Conservation (phyloP, 495 filamentous ascomycete genomes). For the Xylaria palmicola region DNA sequence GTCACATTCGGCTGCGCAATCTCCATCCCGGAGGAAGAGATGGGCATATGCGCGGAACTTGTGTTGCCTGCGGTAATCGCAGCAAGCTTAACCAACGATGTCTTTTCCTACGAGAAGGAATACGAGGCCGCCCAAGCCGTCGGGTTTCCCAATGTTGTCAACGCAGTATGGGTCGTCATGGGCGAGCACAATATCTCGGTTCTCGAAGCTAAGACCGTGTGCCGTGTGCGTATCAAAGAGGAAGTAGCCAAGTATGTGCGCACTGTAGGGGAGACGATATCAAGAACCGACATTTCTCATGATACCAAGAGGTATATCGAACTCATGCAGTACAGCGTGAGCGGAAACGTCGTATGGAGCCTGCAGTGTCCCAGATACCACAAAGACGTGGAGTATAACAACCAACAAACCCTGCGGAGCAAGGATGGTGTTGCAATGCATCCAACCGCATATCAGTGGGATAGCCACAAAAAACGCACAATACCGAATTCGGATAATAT, state of each 20-base stretch:
- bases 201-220: constrained; percentile 26
- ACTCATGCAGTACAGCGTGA: constrained; percentile 18
- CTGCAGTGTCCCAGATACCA: constrained; percentile 31
- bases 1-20: constrained; percentile 15
- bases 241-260: neutral
- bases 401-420: neutral
- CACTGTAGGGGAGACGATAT: neutral
- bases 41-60: constrained; percentile 19
- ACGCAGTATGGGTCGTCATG: constrained; percentile 42
- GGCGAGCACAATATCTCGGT: constrained; percentile 20
- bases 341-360: constrained; percentile 33
- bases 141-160: constrained; percentile 25
- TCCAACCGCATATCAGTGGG: too few relatives aligned
- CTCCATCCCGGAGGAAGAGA: neutral
- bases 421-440: neutral
- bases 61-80: constrained; percentile 22
- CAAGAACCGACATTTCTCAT: neutral
- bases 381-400: neutral
- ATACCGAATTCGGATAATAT: too few relatives aligned
- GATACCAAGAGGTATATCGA: constrained; percentile 23
- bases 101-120: constrained; percentile 34
- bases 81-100: constrained; percentile 32
- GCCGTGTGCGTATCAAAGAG: constrained; percentile 4
- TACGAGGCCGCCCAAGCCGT: constrained; percentile 14
- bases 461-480: too few relatives aligned